phyloP scores from a whole-genome alignment of 139 green algal genomes.

The Pleodorina starrii region DNA sequence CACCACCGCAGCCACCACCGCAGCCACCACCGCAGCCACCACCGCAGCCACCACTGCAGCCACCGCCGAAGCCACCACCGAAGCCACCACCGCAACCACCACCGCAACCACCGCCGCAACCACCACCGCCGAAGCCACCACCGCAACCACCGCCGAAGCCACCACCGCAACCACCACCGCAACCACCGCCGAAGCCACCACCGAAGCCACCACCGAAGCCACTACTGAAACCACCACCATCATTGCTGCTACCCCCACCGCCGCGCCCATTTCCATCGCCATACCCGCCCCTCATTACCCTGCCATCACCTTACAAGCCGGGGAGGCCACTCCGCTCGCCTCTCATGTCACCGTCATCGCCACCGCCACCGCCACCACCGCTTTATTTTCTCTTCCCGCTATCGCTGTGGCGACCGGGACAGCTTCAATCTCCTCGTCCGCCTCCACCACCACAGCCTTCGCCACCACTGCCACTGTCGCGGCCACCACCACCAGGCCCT shows the following conservation, averaged over 20 bases:
- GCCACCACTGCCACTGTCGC: background rate
- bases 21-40: background rate
- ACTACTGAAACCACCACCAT: background rate
- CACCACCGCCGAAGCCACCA: background rate
- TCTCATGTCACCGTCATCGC: background rate
- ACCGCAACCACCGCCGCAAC: background rate
- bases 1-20: background rate
- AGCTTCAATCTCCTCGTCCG: background rate
- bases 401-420: background rate
- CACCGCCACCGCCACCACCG: background rate
- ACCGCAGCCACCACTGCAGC: background rate
- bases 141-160: no score
- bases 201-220: background rate
- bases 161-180: background rate
- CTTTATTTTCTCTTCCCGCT: no score
- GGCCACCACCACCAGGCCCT: background rate
- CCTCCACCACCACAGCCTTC: background rate
- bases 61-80: no score
- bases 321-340: background rate
- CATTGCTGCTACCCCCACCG: background rate
- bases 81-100: background rate
- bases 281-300: background rate
- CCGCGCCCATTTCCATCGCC: background rate
- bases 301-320: background rate
- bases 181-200: background rate